phyloP scores from a whole-genome alignment of 768 basidiomycete species.

The Cystoderma amianthinum region DNA sequence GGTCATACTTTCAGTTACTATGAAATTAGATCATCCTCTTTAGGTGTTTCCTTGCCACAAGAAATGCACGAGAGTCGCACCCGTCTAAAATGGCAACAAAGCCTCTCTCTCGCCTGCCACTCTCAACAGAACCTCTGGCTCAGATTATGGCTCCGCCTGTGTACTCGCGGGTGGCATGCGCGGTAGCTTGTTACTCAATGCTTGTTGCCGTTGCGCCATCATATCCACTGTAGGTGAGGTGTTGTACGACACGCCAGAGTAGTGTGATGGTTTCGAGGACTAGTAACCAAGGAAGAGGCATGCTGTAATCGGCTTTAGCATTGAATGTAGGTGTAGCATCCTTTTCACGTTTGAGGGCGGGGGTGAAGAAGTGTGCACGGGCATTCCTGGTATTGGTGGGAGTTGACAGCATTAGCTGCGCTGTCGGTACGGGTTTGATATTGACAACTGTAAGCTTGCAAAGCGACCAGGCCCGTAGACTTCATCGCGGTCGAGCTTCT shows the following conservation, averaged over 20 bases:
- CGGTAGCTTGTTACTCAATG: slow-evolving; percentile 29
- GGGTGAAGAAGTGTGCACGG: slow-evolving; percentile 17
- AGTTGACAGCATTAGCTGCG: slow-evolving; percentile 6
- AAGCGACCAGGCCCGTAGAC: slow-evolving; percentile 94
- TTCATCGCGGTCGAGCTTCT: slow-evolving; percentile 91
- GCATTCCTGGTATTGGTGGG: slow-evolving; percentile 9
- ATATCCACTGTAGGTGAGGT: slow-evolving; percentile 33
- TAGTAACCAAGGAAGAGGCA: slow-evolving; percentile 76
- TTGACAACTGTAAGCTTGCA: slow-evolving; percentile 81
- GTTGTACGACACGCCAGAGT: slow-evolving; percentile 79
- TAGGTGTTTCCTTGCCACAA: slow-evolving; percentile 33
- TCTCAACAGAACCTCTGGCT: slow-evolving; percentile 40
- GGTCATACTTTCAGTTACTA: slow-evolving; percentile 22
- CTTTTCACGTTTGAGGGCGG: slow-evolving; percentile 14
- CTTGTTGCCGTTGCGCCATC: slow-evolving; percentile 20
- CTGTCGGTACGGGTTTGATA: slow-evolving; percentile 19
- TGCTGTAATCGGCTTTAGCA: slow-evolving; percentile 65
- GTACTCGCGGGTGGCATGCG: slow-evolving; percentile 72
- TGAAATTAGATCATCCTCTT: slow-evolving; percentile 33
- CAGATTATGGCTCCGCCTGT: slow-evolving; percentile 77
- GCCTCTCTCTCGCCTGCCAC: slow-evolving; percentile 23
- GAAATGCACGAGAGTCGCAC: slow-evolving; percentile 57
- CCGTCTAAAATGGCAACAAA: slow-evolving; percentile 39
- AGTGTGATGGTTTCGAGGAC: slow-evolving; percentile 79
- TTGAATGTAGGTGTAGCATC: slow-evolving; percentile 16